phyloP scores from a whole-genome alignment of 768 basidiomycete species.

The Serendipita sp. region DNA sequence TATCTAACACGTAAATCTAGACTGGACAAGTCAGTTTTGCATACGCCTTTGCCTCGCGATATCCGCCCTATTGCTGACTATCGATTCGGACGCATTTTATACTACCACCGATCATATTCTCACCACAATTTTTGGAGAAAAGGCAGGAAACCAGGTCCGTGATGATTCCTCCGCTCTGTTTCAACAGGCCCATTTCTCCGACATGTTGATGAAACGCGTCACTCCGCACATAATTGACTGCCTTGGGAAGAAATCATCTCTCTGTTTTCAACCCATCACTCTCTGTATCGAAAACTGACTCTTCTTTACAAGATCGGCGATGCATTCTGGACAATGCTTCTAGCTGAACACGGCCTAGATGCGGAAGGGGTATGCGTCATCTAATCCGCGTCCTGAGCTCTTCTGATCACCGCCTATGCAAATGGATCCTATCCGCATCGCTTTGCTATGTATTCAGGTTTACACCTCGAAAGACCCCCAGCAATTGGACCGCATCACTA shows the following conservation, averaged over 20 bases:
- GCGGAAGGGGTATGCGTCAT: slow-evolving; percentile 39
- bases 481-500: slow-evolving; percentile 54
- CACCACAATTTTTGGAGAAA: background rate
- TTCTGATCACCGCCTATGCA: background rate
- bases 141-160: slow-evolving; percentile 56
- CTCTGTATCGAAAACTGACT: background rate
- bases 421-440: background rate
- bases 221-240: no score
- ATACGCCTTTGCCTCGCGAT: slow-evolving; percentile 2
- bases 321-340: slow-evolving; percentile 76
- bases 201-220: no score
- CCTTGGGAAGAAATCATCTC: no score
- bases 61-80: background rate
- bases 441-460: slow-evolving; percentile 24
- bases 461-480: slow-evolving; percentile 61
- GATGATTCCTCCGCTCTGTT: background rate
- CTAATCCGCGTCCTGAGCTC: background rate
- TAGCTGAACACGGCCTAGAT: slow-evolving; percentile 74
- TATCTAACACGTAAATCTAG: background rate
- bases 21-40: background rate
- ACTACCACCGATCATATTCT: slow-evolving; percentile 9
- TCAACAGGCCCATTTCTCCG: background rate
- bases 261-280: background rate
- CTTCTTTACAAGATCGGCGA: slow-evolving; percentile 32
- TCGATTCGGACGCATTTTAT: background rate